A percentile compares a stretch with the other conserved stretches of the same genome.
These are phyloP conservation scores for Hexamita inflata DNA, from an alignment of 208 protist species.

Conservation along the genomic window DNA sequence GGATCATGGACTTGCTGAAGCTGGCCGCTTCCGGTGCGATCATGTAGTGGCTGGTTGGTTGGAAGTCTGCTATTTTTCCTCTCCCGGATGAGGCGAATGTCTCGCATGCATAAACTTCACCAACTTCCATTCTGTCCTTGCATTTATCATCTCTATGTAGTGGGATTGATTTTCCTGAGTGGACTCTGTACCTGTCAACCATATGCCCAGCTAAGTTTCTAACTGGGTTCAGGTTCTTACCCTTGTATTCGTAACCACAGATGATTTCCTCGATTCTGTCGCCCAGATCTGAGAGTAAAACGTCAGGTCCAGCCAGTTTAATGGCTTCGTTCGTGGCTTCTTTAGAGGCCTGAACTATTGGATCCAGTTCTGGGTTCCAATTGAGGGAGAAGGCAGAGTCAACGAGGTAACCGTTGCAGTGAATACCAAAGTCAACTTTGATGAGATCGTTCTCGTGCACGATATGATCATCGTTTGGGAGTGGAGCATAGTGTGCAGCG, in stretches of 20 bases:
- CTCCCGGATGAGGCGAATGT: slow-evolving; percentile 94
- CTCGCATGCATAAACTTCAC: slow-evolving; percentile 97
- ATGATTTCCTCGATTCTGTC: slow-evolving; percentile 51
- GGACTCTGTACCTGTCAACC: slow-evolving; percentile 53
- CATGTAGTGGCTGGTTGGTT: slow-evolving; percentile 40
- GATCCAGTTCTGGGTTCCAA: slow-evolving; percentile 83
- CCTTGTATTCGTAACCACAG: slow-evolving; percentile 47
- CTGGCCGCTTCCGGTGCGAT: background rate
- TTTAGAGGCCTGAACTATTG: slow-evolving; percentile 73
- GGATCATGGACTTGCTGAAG: background rate
- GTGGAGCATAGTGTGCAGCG: slow-evolving; percentile 91
- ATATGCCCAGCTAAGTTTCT: slow-evolving; percentile 96
- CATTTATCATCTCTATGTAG: slow-evolving; percentile 79
- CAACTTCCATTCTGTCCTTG: slow-evolving; percentile 61
- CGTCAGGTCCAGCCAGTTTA: slow-evolving; percentile 45
- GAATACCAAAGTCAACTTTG: slow-evolving; percentile 88
- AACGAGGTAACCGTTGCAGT: slow-evolving; percentile 80
- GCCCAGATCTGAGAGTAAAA: slow-evolving; percentile 34
- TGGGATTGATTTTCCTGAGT: slow-evolving; percentile 96
- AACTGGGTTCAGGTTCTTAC: slow-evolving; percentile 71
- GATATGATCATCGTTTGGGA: slow-evolving; percentile 76
- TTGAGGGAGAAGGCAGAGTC: slow-evolving; percentile 87
- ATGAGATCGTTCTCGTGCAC: slow-evolving; percentile 79
- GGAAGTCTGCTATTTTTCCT: slow-evolving; percentile 38
- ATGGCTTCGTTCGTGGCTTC: slow-evolving; percentile 93